Evolutionary conservation across 805 yeast genomes (phyloP).

Genomic region (Ogataea naganishii): DNA sequence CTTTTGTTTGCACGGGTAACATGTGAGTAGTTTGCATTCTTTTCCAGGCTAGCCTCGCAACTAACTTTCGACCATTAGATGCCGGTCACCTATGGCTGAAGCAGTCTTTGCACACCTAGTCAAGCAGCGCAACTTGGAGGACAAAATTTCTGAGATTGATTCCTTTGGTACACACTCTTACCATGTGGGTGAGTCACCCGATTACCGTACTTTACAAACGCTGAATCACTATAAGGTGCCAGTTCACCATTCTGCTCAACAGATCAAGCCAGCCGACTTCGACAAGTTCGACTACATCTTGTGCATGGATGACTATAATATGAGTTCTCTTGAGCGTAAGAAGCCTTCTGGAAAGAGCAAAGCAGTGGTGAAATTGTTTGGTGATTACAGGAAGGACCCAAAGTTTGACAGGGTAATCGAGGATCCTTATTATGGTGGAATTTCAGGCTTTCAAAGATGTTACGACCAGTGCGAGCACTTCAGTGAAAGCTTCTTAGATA

Average conservation of each 20-base stretch:
- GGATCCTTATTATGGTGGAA: constrained; percentile 92
- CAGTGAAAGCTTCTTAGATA: constrained; percentile 52
- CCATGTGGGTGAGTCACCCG: constrained; percentile 81
- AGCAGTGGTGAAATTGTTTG: constrained; percentile 57
- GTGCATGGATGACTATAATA: constrained; percentile 63
- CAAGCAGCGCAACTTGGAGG: constrained; percentile 33
- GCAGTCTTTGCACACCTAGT: constrained; percentile 74
- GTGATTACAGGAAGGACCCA: constrained; percentile 61
- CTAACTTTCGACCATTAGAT: constrained; percentile 29
- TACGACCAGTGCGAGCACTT: constrained; percentile 71
- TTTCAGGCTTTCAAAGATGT: constrained; percentile 71
- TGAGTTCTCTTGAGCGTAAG: constrained; percentile 38
- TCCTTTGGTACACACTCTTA: constrained; percentile 86
- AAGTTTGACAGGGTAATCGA: constrained; percentile 52
- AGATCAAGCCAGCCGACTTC: constrained; percentile 43
- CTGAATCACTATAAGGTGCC: constrained; percentile 69
- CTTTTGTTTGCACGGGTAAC: constrained; percentile 87
- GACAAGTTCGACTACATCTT: constrained; percentile 56
- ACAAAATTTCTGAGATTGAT: constrained; percentile 51
- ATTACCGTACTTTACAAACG: constrained; percentile 58
- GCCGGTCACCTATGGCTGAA: constrained; percentile 98
- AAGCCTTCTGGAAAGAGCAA: constrained; percentile 43
- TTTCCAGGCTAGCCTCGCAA: constrained; percentile 1
- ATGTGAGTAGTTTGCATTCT: constrained; percentile 38
- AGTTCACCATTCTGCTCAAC: constrained; percentile 68